A percentile compares a stretch with the other conserved stretches of the same genome.
These are phyloP conservation scores for Daldinia caldariorum DNA, from an alignment of 495 filamentous ascomycete genomes.

Conservation along the genomic window DNA sequence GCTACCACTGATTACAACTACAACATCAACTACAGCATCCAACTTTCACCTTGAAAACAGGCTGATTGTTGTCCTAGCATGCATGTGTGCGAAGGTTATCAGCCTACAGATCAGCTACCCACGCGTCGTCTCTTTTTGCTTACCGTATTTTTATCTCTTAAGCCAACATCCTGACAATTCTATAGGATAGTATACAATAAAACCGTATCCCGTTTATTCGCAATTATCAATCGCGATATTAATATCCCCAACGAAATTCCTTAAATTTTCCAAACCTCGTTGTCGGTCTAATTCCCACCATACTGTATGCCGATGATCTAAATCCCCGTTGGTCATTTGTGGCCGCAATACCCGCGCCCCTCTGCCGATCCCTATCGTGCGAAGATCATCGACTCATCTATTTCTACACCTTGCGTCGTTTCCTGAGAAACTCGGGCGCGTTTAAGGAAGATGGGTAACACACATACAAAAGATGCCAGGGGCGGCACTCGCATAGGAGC, in stretches of 20 bases:
- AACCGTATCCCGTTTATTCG: not conserved
- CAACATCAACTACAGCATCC: not conserved
- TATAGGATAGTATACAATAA: conserved; percentile 24
- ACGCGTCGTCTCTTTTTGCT: not conserved
- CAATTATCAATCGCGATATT: conserved; percentile 8
- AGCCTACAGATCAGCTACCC: conserved; percentile 1
- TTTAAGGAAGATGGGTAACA: conserved; percentile 63
- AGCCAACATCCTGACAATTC: conserved; percentile 22
- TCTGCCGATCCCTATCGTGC: conserved; percentile 3
- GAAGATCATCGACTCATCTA: not conserved
- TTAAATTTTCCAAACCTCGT: not conserved
- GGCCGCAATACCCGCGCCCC: conserved; percentile 2
- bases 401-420: not conserved
- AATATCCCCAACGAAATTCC: not conserved
- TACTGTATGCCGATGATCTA: conserved; percentile 21
- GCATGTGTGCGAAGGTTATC: not conserved
- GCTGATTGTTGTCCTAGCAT: not conserved
- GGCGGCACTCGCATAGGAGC: conserved; percentile 53
- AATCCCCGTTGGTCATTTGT: conserved; percentile 19
- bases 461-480: conserved; percentile 68
- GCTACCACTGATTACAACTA: conserved; percentile 19
- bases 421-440: not conserved
- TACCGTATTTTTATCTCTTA: conserved; percentile 10
- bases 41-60: conserved; percentile 10
- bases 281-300: conserved; percentile 11